These are phyloP conservation scores for Emergomyces pasteurianus DNA, from an alignment of 2,329 filamentous ascomycete genomes.

Conservation along the genomic window DNA sequence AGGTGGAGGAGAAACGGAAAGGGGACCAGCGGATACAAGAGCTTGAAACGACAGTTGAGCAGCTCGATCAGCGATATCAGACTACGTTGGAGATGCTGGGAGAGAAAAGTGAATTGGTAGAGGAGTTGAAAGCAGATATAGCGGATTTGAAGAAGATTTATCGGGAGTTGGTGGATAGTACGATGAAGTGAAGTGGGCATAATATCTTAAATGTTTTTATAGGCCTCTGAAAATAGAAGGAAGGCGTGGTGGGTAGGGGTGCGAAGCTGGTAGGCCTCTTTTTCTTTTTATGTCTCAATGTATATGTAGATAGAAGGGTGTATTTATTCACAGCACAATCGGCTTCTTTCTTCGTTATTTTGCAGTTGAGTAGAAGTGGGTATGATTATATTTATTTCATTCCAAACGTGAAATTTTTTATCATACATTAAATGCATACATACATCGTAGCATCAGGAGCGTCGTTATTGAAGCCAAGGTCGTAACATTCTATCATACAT, in stretches of 20 bases:
- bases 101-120: conserved; percentile 91
- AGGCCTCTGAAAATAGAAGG: neutral
- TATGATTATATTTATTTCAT: neutral
- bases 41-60: conserved; percentile 56
- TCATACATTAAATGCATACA: neutral
- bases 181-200: conserved; percentile 48
- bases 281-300: neutral
- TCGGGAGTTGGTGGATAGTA: conserved; percentile 77
- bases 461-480: neutral
- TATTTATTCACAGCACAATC: neutral
- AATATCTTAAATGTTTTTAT: neutral
- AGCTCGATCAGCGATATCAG: conserved; percentile 67
- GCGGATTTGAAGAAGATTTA: conserved; percentile 94
- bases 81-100: conserved; percentile 89
- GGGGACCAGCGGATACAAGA: conserved; percentile 49
- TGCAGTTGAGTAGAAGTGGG: neutral
- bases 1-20: conserved; percentile 58
- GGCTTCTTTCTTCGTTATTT: neutral
- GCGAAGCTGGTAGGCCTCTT: no score
- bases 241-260: neutral
- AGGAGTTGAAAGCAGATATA: conserved; percentile 81
- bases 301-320: conserved; percentile 1
- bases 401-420: neutral
- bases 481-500: neutral
- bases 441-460: neutral